Evolutionary conservation across 202 grass and related monocot species (phyloP).

Genomic region (Elaeis oleifera): DNA sequence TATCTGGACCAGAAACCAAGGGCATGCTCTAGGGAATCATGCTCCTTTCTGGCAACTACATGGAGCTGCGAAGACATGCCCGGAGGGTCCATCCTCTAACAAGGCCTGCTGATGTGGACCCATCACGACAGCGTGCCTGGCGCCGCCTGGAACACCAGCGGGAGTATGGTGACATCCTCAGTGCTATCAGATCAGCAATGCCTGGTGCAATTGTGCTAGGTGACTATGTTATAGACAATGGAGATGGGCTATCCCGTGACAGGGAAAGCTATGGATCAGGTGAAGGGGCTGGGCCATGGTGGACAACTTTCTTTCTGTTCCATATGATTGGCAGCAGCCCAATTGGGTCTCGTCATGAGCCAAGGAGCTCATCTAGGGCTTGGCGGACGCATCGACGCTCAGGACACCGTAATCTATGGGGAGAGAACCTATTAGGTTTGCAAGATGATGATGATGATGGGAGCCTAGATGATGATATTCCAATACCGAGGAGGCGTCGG

Average conservation of each 20-base stretch:
- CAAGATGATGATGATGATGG: constrained; percentile 27
- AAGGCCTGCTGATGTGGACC: constrained; percentile 55
- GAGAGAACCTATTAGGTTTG: constrained; percentile 64
- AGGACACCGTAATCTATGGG: constrained; percentile 7
- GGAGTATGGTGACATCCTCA: constrained; percentile 74
- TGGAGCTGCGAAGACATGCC: constrained; percentile 68
- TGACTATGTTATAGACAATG: constrained; percentile 76
- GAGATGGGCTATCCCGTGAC: constrained; percentile 34
- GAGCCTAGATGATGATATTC: constrained; percentile 17
- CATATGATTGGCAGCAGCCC: constrained; percentile 22
- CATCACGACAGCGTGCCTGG: constrained; percentile 67
- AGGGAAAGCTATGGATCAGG: constrained; percentile 24
- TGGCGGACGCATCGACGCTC: constrained; percentile 20
- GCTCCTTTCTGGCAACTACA: constrained; percentile 72
- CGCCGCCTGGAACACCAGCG: constrained; percentile 63
- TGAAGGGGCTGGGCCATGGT: constrained; percentile 39
- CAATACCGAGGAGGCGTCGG: constrained; percentile 14
- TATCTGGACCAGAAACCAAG: constrained; percentile 68
- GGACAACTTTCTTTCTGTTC: constrained; percentile 15
- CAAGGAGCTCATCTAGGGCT: constrained; percentile 27
- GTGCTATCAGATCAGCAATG: constrained; percentile 78
- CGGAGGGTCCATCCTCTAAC: constrained; percentile 50
- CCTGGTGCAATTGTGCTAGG: constrained; percentile 81
- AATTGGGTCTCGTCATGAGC: constrained; percentile 17
- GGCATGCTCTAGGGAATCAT: constrained; percentile 58